Evolutionary conservation across 2,329 filamentous ascomycete genomes (phyloP).

Genomic region (Fusarium decemcellulare): DNA sequence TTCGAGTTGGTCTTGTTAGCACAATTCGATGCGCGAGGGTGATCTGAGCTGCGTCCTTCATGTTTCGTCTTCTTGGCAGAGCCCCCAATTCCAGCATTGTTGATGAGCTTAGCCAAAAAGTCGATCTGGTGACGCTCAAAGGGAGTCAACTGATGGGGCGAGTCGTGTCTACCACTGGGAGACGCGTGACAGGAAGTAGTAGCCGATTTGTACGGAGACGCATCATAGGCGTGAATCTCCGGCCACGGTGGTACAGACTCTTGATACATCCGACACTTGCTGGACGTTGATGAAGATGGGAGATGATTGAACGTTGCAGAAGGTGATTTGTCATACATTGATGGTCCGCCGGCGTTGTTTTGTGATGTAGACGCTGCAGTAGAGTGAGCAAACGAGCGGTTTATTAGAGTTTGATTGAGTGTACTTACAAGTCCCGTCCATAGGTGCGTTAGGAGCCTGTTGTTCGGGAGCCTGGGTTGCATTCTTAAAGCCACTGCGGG

Average conservation of each 20-base stretch:
- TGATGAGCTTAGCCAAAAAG: constrained; percentile 56
- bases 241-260: constrained; percentile 6
- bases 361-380: constrained; percentile 28
- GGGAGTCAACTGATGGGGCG: constrained; percentile 47
- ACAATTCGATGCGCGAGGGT: constrained; percentile 19
- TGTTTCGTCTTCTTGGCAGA: constrained; percentile 32
- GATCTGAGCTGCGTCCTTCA: constrained; percentile 5
- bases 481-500: constrained; percentile 39
- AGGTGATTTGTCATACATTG: constrained; percentile 62
- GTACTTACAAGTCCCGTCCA: constrained; percentile 32
- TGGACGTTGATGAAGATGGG: constrained; percentile 24
- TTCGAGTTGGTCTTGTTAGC: constrained; percentile 51
- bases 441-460: constrained; percentile 26
- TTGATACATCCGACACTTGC: constrained; percentile 23
- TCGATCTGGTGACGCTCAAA: constrained; percentile 59
- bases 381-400: constrained; percentile 10
- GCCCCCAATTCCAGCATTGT: constrained; percentile 42
- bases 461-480: constrained; percentile 19
- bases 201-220: constrained; percentile 19
- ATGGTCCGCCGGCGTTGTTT: constrained; percentile 49
- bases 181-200: constrained; percentile 21
- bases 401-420: not conserved
- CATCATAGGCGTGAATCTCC: constrained; percentile 26
- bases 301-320: constrained; percentile 35
- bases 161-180: constrained; percentile 52